A percentile compares a stretch with the other conserved stretches of the same genome.
Conservation (phyloP, 306 rosid species). For the Lupinus albus region DNA sequence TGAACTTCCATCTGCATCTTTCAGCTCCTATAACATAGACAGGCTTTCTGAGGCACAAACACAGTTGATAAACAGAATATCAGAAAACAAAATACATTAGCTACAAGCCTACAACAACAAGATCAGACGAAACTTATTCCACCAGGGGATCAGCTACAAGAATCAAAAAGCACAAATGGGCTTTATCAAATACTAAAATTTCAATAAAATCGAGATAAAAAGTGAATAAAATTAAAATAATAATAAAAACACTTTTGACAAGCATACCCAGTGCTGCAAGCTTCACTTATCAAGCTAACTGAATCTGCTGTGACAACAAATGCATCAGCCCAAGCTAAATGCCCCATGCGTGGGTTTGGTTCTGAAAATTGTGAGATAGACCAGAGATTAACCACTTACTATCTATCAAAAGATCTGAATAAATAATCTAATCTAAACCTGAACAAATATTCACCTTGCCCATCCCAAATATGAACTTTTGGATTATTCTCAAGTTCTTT, state of each 20-base stretch:
- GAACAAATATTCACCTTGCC: slow-evolving; percentile 61
- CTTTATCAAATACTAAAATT: neutral
- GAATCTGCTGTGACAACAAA: slow-evolving; percentile 95
- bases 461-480: slow-evolving; percentile 82
- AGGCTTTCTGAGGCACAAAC: slow-evolving; percentile 68
- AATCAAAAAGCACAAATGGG: neutral
- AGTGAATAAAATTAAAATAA: slow-evolving; percentile 8
- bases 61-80: slow-evolving; percentile 9
- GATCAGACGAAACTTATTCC: neutral
- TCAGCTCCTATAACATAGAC: slow-evolving; percentile 80
- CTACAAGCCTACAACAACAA: neutral
- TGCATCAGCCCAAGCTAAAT: slow-evolving; percentile 94
- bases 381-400: slow-evolving; percentile 27
- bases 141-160: neutral
- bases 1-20: slow-evolving; percentile 85
- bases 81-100: slow-evolving; percentile 11
- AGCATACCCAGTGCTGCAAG: slow-evolving; percentile 95
- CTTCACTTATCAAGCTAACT: slow-evolving; percentile 88
- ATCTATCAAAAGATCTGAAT: slow-evolving; percentile 24
- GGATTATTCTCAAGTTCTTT: slow-evolving; percentile 83
- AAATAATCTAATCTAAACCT: slow-evolving; percentile 30
- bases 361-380: slow-evolving; percentile 52
- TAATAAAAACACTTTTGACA: slow-evolving; percentile 13
- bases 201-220: slow-evolving; percentile 6
- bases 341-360: slow-evolving; percentile 85